Percentiles rank a stretch among this genome's conserved stretches.
These are phyloP conservation scores for Marchantia polymorpha DNA, from an alignment of 225 moss, liverwort and hornwort species.

Conservation along the genomic window DNA sequence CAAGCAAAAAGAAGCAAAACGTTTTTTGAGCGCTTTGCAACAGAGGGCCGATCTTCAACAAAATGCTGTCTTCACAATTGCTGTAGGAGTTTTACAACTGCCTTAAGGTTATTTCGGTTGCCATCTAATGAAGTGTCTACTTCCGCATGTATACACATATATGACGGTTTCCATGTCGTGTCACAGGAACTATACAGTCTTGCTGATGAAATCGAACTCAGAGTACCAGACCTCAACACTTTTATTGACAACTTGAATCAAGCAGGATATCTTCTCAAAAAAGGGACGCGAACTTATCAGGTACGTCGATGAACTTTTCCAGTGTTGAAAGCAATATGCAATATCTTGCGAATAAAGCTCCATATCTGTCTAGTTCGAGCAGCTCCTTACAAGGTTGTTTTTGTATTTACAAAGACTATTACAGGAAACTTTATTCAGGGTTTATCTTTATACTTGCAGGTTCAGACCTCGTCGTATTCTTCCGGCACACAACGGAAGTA, in stretches of 20 bases:
- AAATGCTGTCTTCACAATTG: conserved; percentile 71
- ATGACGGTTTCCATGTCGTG: neutral
- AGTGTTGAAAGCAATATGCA: no score
- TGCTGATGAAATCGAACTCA: conserved; percentile 86
- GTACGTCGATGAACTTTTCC: conserved; percentile 24
- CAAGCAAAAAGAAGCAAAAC: conserved; percentile 89
- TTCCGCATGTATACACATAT: neutral
- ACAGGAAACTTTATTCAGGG: no score
- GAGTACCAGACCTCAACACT: conserved; percentile 80
- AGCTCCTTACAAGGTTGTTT: no score
- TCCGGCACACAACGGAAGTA: conserved; percentile 12
- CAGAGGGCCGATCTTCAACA: conserved; percentile 71
- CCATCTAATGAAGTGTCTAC: neutral
- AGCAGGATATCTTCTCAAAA: conserved; percentile 92
- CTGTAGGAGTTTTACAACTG: conserved; percentile 39
- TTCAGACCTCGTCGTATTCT: conserved; percentile 45
- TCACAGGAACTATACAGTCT: conserved; percentile 78
- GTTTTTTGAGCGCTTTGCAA: conserved; percentile 88
- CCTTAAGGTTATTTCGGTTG: neutral
- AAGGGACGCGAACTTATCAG: conserved; percentile 81
- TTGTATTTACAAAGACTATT: no score
- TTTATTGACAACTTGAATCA: conserved; percentile 93
- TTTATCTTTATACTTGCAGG: conserved; percentile 39
- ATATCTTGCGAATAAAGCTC: no score
- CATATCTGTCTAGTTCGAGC: no score